Conservation (phyloP, 768 basidiomycete genomes). For the Boletus bicolor region DNA sequence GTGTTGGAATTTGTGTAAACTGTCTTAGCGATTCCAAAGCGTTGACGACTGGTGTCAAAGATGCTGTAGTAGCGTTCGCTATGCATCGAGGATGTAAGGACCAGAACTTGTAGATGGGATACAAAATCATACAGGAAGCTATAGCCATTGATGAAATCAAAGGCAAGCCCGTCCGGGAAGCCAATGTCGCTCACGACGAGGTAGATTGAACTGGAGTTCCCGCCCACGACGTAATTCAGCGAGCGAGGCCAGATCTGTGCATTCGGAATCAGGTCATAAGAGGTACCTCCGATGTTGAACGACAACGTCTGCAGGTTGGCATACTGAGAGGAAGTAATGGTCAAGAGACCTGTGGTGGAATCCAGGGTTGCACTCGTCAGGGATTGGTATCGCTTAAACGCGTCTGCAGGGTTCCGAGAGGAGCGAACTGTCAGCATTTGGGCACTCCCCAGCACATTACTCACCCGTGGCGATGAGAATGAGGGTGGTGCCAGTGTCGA, state of each 20-base stretch:
- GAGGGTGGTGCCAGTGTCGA: slow-evolving; percentile 35
- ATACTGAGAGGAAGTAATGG: slow-evolving; percentile 23
- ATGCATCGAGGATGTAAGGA: background rate
- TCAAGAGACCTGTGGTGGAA: slow-evolving; percentile 26
- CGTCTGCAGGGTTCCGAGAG: slow-evolving; percentile 17
- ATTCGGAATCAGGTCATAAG: slow-evolving; percentile 22
- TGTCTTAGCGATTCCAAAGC: slow-evolving; percentile 41
- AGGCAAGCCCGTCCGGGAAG: background rate
- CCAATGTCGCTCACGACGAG: slow-evolving; percentile 26
- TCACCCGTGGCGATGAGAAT: slow-evolving; percentile 26
- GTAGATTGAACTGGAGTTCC: slow-evolving; percentile 24
- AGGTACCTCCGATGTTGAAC: slow-evolving; percentile 21
- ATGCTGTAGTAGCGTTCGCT: slow-evolving; percentile 38
- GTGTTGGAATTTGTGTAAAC: slow-evolving; percentile 8
- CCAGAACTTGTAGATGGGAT: background rate
- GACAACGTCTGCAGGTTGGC: slow-evolving; percentile 20
- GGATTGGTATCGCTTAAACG: slow-evolving; percentile 18
- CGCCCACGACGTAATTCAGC: slow-evolving; percentile 28
- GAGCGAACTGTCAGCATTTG: background rate
- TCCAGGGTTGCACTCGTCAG: slow-evolving; percentile 28
- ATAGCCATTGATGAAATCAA: slow-evolving; percentile 25
- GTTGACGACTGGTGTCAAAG: slow-evolving; percentile 36
- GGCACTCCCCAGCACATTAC: background rate
- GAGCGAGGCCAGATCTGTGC: slow-evolving; percentile 35
- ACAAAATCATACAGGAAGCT: slow-evolving; percentile 2